Evolutionary conservation across 2,329 filamentous ascomycete species (phyloP), one percentile per base, ranked within the genome.

Genomic region (Trichoderma oligosporum): DNA sequence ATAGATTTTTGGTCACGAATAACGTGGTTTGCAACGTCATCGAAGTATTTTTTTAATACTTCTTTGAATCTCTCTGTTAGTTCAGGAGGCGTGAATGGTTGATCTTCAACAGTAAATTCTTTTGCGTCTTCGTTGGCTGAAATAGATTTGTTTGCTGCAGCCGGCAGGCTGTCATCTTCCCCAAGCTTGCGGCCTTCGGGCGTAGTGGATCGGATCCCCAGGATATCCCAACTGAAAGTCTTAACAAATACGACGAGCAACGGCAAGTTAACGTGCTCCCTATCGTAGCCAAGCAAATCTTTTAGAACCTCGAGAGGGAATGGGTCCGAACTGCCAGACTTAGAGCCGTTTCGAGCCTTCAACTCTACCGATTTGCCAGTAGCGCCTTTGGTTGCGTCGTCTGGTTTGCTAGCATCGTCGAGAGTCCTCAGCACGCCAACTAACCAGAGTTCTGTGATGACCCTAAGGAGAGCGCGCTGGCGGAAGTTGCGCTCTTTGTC

Each of bases 251-350:
- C 82, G 51, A 97, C 94, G 5, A 97, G 87, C 44, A 99, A 77
- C 1, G 94, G 91, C 41, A 99, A 75, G 68, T 97, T 99, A 56
- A 84, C 78, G 68, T 97, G 94, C 64, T 99, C 93, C 56, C 91
- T 85, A 70, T 99, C 94, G 68, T 97, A 87, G 7, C 92, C 91
- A 14, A 99, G 81, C 62, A 99, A 82, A 69, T 99, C 95, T 74
- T 99, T 99, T 38, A 99, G 77, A n/a, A 97, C 93, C 71, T 99
- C 94, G 18, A 99, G 78, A 3, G 95, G 95, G 64, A 99, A 97
- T 0, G 94, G 94, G 62, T 99, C 94, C 7, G 51, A 18, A 38
- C 81, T 84, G 25, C 82, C 80, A 62, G 84, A 84, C 59, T 84
- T 83, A 22, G 79, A 78, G 36, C 73, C 70, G 8, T 78, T 67